A percentile compares a stretch with the other conserved stretches of the same genome.
Conservation (phyloP, 2,329 filamentous ascomycete genomes). For the Diaporthe vaccinii region DNA sequence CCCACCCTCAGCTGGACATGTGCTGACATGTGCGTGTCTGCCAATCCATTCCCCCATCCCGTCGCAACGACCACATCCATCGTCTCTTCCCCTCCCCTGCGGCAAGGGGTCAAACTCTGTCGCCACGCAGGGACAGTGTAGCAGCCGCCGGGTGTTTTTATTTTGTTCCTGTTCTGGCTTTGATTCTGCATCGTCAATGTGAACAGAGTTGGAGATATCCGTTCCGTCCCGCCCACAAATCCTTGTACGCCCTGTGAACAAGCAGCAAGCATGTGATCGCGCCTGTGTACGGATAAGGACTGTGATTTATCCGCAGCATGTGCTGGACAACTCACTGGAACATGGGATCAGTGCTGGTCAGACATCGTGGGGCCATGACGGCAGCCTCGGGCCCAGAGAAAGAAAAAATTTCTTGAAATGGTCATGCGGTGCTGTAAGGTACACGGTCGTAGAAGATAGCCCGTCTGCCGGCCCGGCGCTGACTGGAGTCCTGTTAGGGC, state of each 20-base stretch:
- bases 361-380: constrained; percentile 19
- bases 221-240: background rate
- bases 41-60: constrained; percentile 10
- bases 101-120: constrained; percentile 8
- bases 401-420: background rate
- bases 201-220: constrained; percentile 26
- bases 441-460: background rate
- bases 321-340: background rate
- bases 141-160: constrained; percentile 12
- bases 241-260: background rate
- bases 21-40: constrained; percentile 38
- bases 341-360: background rate
- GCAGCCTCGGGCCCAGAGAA: constrained; percentile 20
- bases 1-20: background rate
- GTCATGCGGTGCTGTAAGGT: constrained; percentile 10
- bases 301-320: background rate
- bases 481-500: background rate
- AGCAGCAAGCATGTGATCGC: constrained; percentile 25
- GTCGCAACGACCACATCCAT: constrained; percentile 23
- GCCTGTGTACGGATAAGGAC: background rate
- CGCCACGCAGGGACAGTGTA: constrained; percentile 17
- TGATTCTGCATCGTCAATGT: constrained; percentile 18
- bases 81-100: background rate
- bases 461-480: background rate
- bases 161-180: background rate